Evolutionary conservation across 805 yeast genomes (phyloP).

Genomic region (Cyberlindnera suaveolens): DNA sequence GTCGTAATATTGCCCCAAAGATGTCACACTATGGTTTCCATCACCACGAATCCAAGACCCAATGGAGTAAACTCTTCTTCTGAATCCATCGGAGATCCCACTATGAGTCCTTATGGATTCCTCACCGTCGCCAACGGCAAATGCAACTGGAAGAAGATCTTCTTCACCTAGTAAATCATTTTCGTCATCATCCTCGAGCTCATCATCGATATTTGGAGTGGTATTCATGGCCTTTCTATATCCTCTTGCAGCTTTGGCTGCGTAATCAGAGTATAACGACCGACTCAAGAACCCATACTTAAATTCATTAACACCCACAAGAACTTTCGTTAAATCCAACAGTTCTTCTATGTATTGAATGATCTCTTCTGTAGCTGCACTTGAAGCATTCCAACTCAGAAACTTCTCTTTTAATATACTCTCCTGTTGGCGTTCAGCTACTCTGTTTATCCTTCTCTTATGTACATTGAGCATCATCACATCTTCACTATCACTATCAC

Average conservation of each 20-base stretch:
- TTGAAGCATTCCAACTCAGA: conserved; percentile 46
- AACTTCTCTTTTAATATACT: conserved; percentile 30
- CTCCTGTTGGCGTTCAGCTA: conserved; percentile 20
- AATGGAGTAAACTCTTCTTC: conserved; percentile 31
- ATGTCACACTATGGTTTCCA: conserved; percentile 15
- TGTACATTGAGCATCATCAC: conserved; percentile 16
- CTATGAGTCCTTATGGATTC: neutral
- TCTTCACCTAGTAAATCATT: conserved; percentile 7
- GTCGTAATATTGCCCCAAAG: conserved; percentile 20
- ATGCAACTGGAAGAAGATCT: conserved; percentile 5
- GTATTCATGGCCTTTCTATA: conserved; percentile 17
- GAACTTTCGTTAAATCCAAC: conserved; percentile 31
- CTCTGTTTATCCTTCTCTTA: conserved; percentile 1
- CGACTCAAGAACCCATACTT: conserved; percentile 46
- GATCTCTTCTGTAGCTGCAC: conserved; percentile 42
- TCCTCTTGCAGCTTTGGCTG: conserved; percentile 34
- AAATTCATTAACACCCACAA: conserved; percentile 44
- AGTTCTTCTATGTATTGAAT: conserved; percentile 45
- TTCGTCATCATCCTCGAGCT: neutral
- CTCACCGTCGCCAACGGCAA: conserved; percentile 1
- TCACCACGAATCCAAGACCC: conserved; percentile 26
- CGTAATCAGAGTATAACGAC: conserved; percentile 37
- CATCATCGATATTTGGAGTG: neutral
- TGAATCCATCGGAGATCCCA: conserved; percentile 23
- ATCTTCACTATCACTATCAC: conserved; percentile 23